Percentiles rank a stretch among this genome's conserved stretches.
Evolutionary conservation across 495 filamentous ascomycete genomes (phyloP).

Genomic region (Neurospora pannonica): DNA sequence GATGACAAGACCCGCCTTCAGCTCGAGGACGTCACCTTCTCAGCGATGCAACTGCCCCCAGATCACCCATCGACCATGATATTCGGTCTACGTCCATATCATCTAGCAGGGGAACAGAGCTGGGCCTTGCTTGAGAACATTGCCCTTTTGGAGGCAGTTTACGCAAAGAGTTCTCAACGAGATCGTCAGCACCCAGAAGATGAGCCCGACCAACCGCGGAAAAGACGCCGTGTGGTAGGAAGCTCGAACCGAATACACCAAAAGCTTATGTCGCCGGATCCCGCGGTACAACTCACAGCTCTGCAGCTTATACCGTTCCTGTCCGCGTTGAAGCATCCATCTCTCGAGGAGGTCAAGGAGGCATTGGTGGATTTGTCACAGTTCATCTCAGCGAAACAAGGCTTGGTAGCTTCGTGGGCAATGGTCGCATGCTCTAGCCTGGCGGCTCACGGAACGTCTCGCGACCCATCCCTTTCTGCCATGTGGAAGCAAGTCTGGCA

Average conservation of each 20-base stretch:
- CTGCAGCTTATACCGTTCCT: slow-evolving; percentile 77
- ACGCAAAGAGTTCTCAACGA: slow-evolving; percentile 24
- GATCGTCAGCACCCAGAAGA: slow-evolving; percentile 14
- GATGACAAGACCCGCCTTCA: slow-evolving; percentile 64
- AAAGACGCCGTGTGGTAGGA: slow-evolving; percentile 52
- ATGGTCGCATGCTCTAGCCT: slow-evolving; percentile 49
- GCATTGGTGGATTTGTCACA: slow-evolving; percentile 25
- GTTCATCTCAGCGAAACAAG: slow-evolving; percentile 28
- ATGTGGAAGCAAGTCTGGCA: slow-evolving; percentile 71
- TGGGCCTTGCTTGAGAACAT: slow-evolving; percentile 46
- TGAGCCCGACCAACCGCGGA: slow-evolving; percentile 41
- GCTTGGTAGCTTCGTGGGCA: slow-evolving; percentile 35
- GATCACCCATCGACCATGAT: slow-evolving; percentile 26
- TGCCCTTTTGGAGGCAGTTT: slow-evolving; percentile 37
- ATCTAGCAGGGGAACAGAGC: slow-evolving; percentile 37
- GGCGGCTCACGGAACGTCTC: slow-evolving; percentile 7
- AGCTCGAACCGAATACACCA: slow-evolving; percentile 52
- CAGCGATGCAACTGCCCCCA: slow-evolving; percentile 23
- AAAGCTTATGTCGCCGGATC: slow-evolving; percentile 46
- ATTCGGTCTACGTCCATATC: slow-evolving; percentile 41
- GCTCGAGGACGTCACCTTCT: slow-evolving; percentile 61
- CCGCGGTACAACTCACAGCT: slow-evolving; percentile 50
- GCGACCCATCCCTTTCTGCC: slow-evolving; percentile 16
- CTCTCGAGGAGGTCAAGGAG: slow-evolving; percentile 30
- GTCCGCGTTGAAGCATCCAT: slow-evolving; percentile 28